Percentiles rank a stretch among this genome's conserved stretches.
Conservation (phyloP, 345 rosid genomes). For the Citrus sp. region DNA sequence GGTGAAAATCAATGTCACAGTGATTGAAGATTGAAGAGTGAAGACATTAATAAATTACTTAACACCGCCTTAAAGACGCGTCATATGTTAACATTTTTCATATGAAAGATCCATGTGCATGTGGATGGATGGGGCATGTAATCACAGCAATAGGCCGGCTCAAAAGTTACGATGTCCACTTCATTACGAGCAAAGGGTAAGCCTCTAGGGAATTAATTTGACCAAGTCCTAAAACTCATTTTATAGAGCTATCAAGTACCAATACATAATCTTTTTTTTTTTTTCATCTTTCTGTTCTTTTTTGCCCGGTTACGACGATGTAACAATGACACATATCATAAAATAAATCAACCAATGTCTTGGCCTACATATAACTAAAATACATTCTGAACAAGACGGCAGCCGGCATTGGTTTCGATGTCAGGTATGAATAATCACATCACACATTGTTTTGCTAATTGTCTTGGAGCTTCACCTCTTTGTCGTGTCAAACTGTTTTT, state of each 20-base stretch:
- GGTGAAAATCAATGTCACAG: background rate
- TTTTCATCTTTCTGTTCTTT: too few relatives aligned
- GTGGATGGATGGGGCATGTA: too few relatives aligned
- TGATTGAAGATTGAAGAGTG: background rate
- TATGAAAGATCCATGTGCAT: too few relatives aligned
- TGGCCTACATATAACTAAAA: background rate
- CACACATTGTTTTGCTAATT: background rate
- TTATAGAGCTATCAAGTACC: background rate
- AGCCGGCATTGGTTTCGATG: background rate
- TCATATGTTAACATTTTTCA: too few relatives aligned
- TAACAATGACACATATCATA: background rate
- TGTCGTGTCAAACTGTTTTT: background rate
- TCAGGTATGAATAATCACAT: background rate
- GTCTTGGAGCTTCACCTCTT: background rate
- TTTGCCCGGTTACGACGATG: too few relatives aligned
- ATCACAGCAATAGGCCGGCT: background rate
- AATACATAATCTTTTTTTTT: too few relatives aligned
- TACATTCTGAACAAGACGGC: background rate
- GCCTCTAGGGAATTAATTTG: background rate
- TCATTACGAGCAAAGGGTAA: background rate
- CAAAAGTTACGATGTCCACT: background rate
- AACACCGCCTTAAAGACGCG: too few relatives aligned
- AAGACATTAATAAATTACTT: too few relatives aligned
- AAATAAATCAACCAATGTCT: background rate
- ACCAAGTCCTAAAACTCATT: background rate